Conservation (phyloP, 305 asterid species). For the Fraxinus angustifolia region DNA sequence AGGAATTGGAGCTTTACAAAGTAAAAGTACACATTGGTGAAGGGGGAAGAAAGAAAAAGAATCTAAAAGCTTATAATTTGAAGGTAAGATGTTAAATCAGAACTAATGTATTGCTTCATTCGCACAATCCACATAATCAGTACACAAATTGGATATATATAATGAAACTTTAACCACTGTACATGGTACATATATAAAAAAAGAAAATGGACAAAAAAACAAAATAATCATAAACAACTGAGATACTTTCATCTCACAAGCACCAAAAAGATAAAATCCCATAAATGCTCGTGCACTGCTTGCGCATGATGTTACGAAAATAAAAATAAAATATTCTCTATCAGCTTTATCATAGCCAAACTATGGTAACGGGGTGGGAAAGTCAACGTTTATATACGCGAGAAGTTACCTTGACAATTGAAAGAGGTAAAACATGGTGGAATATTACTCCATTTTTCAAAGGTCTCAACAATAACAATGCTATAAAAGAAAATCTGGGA, state of each 20-base stretch:
- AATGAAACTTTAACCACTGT: not conserved
- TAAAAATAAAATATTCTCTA: slow-evolving; percentile 13
- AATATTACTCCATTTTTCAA: slow-evolving; percentile 1
- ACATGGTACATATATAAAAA: not conserved
- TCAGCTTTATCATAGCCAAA: slow-evolving; percentile 25
- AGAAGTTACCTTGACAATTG: slow-evolving; percentile 39
- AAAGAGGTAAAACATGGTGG: slow-evolving; percentile 9
- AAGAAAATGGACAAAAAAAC: not conserved
- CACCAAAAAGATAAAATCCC: not conserved
- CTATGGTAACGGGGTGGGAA: not conserved
- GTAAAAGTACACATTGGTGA: not conserved
- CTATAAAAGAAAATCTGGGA: slow-evolving; percentile 91
- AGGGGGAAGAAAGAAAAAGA: not conserved
- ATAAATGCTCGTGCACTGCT: not conserved
- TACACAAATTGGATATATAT: not conserved
- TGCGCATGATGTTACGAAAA: not conserved
- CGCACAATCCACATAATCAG: not conserved
- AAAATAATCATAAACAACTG: not conserved
- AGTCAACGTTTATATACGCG: slow-evolving; percentile 36
- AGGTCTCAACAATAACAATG: slow-evolving; percentile 20
- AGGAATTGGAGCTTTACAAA: not conserved
- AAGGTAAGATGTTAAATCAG: not conserved
- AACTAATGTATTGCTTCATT: not conserved
- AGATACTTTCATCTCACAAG: not conserved
- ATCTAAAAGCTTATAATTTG: not conserved